phyloP scores from a whole-genome alignment of 2,329 filamentous ascomycete species.

The Thielaviopsis punctulata region DNA sequence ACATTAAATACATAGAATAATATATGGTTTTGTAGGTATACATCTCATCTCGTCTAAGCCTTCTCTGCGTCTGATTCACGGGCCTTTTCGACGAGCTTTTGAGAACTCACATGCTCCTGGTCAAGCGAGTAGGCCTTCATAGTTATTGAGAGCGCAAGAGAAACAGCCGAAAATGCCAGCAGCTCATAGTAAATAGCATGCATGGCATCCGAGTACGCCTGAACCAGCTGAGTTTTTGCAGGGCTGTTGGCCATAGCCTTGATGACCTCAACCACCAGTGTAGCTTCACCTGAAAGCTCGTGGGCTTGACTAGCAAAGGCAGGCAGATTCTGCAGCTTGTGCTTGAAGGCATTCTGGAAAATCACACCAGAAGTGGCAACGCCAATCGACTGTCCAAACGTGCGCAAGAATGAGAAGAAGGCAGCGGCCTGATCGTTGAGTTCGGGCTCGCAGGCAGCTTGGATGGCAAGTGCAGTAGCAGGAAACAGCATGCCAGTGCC shows the following conservation, averaged over 20 bases:
- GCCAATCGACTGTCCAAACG: conserved; percentile 17
- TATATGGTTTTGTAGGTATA: not conserved
- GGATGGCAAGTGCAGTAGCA: conserved; percentile 43
- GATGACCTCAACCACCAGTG: conserved; percentile 40
- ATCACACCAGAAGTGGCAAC: conserved; percentile 37
- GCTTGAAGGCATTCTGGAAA: conserved; percentile 48
- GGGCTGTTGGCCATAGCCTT: conserved; percentile 27
- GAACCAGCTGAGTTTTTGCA: conserved; percentile 16
- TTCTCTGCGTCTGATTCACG: not conserved
- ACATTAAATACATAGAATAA: not conserved
- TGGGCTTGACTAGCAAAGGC: conserved; percentile 25
- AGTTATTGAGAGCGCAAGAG: conserved; percentile 18
- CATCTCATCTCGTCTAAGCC: not conserved
- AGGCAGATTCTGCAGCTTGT: conserved; percentile 30
- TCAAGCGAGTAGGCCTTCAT: conserved; percentile 18
- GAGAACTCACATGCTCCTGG: conserved; percentile 19
- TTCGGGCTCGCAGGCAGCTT: conserved; percentile 34
- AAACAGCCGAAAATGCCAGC: conserved; percentile 17
- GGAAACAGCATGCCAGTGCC: conserved; percentile 50
- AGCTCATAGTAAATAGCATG: conserved; percentile 20
- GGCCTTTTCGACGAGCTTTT: conserved; percentile 6
- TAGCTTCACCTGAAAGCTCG: conserved; percentile 38
- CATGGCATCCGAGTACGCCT: conserved; percentile 20
- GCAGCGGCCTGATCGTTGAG: conserved; percentile 39
- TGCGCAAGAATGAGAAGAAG: conserved; percentile 42